Percentiles rank a stretch among this genome's conserved stretches.
Conservation (phyloP, 2,329 filamentous ascomycete genomes). For the Aspergillus bombycis region DNA sequence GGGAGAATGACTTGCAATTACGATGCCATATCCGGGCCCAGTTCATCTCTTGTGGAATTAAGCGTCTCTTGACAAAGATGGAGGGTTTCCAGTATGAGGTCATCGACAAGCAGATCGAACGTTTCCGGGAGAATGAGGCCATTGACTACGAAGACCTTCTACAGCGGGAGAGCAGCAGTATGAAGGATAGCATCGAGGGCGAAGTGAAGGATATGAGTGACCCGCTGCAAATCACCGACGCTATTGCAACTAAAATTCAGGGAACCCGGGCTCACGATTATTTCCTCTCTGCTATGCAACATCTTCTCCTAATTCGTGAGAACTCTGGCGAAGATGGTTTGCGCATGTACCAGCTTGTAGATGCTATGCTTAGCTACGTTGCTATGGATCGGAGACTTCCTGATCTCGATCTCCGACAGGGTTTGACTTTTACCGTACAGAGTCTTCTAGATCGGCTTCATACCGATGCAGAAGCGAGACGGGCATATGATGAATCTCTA, state of each 20-base stretch:
- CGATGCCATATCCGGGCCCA: conserved; percentile 94
- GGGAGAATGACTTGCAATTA: conserved; percentile 84
- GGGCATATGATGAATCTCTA: conserved; percentile 86
- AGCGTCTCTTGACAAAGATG: conserved; percentile 94
- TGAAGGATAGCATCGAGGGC: conserved; percentile 82
- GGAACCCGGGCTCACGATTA: conserved; percentile 90
- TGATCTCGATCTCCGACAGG: conserved; percentile 97
- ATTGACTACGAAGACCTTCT: conserved; percentile 98
- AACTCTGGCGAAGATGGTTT: conserved; percentile 90
- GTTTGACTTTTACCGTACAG: conserved; percentile 95
- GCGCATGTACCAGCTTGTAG: conserved; percentile 95
- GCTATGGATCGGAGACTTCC: conserved; percentile 95
- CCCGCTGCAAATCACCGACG: conserved; percentile 89
- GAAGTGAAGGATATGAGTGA: conserved; percentile 92
- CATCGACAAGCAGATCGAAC: conserved; percentile 97
- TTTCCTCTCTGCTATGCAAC: conserved; percentile 92
- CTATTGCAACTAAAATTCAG: conserved; percentile 81
- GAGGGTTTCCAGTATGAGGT: conserved; percentile 97
- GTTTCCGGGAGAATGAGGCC: conserved; percentile 88
- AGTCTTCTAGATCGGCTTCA: conserved; percentile 93
- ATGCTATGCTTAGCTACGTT: conserved; percentile 98
- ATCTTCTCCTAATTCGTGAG: conserved; percentile 88
- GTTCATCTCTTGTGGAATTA: conserved; percentile 94
- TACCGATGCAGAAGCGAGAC: conserved; percentile 91
- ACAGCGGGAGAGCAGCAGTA: conserved; percentile 85